A percentile compares a stretch with the other conserved stretches of the same genome.
Conservation (phyloP, 805 yeast species). For the Groenewaldozyma salmanticensis region DNA sequence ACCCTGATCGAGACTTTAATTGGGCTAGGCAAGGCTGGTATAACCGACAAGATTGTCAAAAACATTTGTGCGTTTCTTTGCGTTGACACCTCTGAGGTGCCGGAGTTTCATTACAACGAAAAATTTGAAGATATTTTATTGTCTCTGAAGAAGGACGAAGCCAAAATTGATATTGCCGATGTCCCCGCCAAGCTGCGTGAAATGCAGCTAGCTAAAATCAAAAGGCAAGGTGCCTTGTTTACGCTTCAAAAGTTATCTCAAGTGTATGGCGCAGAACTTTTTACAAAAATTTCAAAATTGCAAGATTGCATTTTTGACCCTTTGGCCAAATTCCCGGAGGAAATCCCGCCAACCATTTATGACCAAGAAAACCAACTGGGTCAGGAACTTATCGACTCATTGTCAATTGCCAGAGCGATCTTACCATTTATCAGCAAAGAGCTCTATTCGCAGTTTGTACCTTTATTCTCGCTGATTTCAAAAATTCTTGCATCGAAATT, state of each 20-base stretch:
- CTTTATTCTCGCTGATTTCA: slow-evolving; percentile 44
- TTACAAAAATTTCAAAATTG: slow-evolving; percentile 58
- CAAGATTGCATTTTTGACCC: slow-evolving; percentile 58
- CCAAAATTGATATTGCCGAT: slow-evolving; percentile 51
- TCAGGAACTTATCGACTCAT: slow-evolving; percentile 73
- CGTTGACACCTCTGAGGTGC: slow-evolving; percentile 93
- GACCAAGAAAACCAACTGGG: slow-evolving; percentile 38
- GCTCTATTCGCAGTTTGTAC: slow-evolving; percentile 40
- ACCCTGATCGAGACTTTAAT: slow-evolving; percentile 52
- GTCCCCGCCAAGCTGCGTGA: slow-evolving; percentile 51
- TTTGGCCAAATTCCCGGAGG: slow-evolving; percentile 31
- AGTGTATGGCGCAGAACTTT: slow-evolving; percentile 44
- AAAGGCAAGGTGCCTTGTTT: slow-evolving; percentile 73
- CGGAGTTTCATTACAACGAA: slow-evolving; percentile 70
- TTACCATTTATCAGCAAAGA: slow-evolving; percentile 47
- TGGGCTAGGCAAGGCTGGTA: slow-evolving; percentile 49
- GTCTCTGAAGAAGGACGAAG: slow-evolving; percentile 73
- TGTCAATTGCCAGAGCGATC: slow-evolving; percentile 72
- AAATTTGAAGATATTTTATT: slow-evolving; percentile 45
- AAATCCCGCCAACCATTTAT: slow-evolving; percentile 22
- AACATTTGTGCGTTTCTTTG: slow-evolving; percentile 88
- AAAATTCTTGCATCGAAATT: slow-evolving; percentile 53
- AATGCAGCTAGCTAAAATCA: slow-evolving; percentile 63
- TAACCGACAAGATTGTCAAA: slow-evolving; percentile 80
- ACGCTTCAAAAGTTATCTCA: slow-evolving; percentile 54